These are phyloP conservation scores for Lentinula edodes DNA, from an alignment of 768 basidiomycete genomes.

Conservation along the genomic window DNA sequence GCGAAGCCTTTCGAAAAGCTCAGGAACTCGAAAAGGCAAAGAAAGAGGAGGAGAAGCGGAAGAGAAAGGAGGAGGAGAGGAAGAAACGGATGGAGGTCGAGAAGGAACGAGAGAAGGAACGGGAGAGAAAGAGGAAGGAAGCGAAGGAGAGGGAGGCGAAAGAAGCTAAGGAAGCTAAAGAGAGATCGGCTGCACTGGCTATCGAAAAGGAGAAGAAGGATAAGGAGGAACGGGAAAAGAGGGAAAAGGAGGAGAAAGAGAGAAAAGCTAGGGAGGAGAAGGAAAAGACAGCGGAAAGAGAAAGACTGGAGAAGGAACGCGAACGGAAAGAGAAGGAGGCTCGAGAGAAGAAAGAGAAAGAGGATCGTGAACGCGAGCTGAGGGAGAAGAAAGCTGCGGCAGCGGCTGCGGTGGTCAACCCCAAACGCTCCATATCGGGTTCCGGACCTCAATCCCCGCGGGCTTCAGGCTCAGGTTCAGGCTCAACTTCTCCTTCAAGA, in stretches of 20 bases:
- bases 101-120: constrained; percentile 67
- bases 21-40: constrained; percentile 85
- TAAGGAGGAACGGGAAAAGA: neutral
- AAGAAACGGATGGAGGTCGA: constrained; percentile 73
- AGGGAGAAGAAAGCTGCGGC: neutral
- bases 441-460: neutral
- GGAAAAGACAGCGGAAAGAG: constrained; percentile 17
- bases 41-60: constrained; percentile 66
- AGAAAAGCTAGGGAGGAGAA: neutral
- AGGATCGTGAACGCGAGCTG: neutral
- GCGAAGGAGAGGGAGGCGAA: constrained; percentile 45
- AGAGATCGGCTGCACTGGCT: constrained; percentile 10
- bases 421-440: neutral
- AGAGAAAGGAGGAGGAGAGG: constrained; percentile 66
- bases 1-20: constrained; percentile 70
- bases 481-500: neutral
- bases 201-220: constrained; percentile 4
- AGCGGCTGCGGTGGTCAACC: neutral
- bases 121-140: constrained; percentile 68
- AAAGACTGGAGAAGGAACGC: neutral
- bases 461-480: neutral
- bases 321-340: neutral
- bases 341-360: neutral
- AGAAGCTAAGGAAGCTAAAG: constrained; percentile 36
- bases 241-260: neutral